Base-by-base conservation (phyloP, 2,329 filamentous ascomycete species). In the Phoma sp. region DNA sequence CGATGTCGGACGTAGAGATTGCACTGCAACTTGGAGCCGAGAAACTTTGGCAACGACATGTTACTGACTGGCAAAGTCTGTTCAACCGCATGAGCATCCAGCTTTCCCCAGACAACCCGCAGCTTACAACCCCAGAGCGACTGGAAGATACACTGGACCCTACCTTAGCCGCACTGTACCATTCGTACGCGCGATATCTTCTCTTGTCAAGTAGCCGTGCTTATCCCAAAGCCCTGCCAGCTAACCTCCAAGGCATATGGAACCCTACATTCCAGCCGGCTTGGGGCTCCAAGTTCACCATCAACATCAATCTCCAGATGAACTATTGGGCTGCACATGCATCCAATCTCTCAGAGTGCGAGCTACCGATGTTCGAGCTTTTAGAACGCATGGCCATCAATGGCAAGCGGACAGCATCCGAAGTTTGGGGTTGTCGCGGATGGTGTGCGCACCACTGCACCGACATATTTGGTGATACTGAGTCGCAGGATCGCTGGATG, bases 291-390 rank as follows among this genome's bases (percentile, higher is more conserved):
- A 81, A 80, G 55, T 81, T 77, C 50, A 83, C 80, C 0, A 79
- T 82, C 59, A 81, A 83, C 56, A 80, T 83, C 63, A 83, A 83
- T 34, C 67, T 76, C 0, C 75, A 83, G 61, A 83, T 83, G 81
- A 83, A 83, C 57, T 83, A 83, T 60, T 83, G 80, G 80, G 74
- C 56, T 4, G 64, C 61, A 1, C 53, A 66, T 9, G 54, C 55
- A 1, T 59, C 60, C 2, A 64, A 67, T 36, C 55, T 71, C 0
- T 52, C 69, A 0, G 77, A 78, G 37, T 76, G 72, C 2, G 74
- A 79, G 15, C 47, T 69, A 1, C 78, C 80, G 0, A 49, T 83
- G 0, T 77, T 81, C 28, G 68, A 75, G 18, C 61, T 78, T 2
- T 66, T 80, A 3, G 73, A 79, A 15, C 67, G 69, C 3, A 69